Conservation (phyloP, 768 basidiomycete genomes). For the Amanita pallidorosea region DNA sequence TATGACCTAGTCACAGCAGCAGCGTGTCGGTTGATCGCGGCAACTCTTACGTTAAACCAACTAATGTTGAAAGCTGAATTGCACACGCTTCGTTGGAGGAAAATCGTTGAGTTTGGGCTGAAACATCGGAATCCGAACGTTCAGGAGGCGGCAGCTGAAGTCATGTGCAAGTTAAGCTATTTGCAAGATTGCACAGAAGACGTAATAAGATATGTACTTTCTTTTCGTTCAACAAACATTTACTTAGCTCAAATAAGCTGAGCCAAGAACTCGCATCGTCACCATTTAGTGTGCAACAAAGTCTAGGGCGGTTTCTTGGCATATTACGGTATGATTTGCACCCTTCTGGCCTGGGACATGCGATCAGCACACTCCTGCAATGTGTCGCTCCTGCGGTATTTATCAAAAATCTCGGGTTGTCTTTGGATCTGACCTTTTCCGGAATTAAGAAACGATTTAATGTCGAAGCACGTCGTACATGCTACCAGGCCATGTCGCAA, state of each 20-base stretch:
- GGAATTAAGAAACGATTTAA: constrained; percentile 10
- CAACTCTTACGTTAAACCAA: constrained; percentile 49
- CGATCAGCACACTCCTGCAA: constrained; percentile 46
- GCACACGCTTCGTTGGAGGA: constrained; percentile 43
- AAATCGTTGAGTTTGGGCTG: constrained; percentile 60
- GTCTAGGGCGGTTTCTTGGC: constrained; percentile 61
- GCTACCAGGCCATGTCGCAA: constrained; percentile 34
- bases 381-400: constrained; percentile 47
- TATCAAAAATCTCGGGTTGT: constrained; percentile 4
- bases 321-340: constrained; percentile 52
- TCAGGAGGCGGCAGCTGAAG: constrained; percentile 68
- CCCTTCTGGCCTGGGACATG: constrained; percentile 40
- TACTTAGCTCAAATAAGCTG: constrained; percentile 31
- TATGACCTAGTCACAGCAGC: constrained; percentile 66
- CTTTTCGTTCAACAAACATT: constrained; percentile 8
- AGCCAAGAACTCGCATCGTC: constrained; percentile 50
- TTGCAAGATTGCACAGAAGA: constrained; percentile 53
- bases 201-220: constrained; percentile 61
- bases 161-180: constrained; percentile 59
- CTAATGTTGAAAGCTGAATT: constrained; percentile 28
- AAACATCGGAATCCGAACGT: constrained; percentile 53
- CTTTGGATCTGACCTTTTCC: background rate
- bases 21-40: constrained; percentile 60
- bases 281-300: constrained; percentile 52
- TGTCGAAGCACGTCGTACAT: constrained; percentile 29